Evolutionary conservation across 2,329 filamentous ascomycete genomes (phyloP).

Genomic region (Tothia fuscella): DNA sequence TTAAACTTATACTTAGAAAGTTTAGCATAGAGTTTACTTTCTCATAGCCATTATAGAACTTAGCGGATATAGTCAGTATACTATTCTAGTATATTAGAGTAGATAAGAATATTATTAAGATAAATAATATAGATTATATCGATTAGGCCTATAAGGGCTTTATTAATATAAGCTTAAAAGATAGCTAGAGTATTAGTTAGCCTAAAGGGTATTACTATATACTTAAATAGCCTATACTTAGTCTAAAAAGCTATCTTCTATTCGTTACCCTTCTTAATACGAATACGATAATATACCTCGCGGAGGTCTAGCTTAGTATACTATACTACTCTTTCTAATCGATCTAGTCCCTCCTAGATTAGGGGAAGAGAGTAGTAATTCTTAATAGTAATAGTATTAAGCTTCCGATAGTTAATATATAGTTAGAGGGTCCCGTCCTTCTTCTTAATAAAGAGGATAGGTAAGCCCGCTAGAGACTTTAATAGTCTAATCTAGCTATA

Average conservation of each 20-base stretch:
- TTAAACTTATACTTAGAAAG: constrained; percentile 19
- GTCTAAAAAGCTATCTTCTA: constrained; percentile 25
- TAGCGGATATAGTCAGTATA: constrained; percentile 4
- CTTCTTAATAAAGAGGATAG: constrained; percentile 5
- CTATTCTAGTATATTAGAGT: constrained; percentile 8
- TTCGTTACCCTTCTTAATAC: constrained; percentile 21
- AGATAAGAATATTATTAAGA: constrained; percentile 18
- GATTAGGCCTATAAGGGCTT: constrained; percentile 13
- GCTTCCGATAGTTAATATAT: constrained; percentile 5
- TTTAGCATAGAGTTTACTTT: constrained; percentile 11
- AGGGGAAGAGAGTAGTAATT: constrained; percentile 6
- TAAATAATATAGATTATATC: constrained; percentile 16
- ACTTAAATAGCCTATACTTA: constrained; percentile 23
- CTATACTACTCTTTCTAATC: not conserved
- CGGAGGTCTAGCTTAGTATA: constrained; percentile 6
- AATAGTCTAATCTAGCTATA: no score
- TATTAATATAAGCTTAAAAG: constrained; percentile 17
- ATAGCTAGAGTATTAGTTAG: constrained; percentile 12
- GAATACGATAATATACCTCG: constrained; percentile 21
- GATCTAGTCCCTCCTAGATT: constrained; percentile 6
- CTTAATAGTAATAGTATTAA: constrained; percentile 10
- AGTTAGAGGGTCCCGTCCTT: constrained; percentile 8
- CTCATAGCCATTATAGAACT: constrained; percentile 1
- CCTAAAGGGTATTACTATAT: constrained; percentile 19
- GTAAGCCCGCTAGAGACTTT: no score